Percentiles rank a stretch among this genome's conserved stretches.
These are phyloP conservation scores for Hapsidospora chrysogenum DNA, from an alignment of 495 filamentous ascomycete genomes.

Conservation along the genomic window DNA sequence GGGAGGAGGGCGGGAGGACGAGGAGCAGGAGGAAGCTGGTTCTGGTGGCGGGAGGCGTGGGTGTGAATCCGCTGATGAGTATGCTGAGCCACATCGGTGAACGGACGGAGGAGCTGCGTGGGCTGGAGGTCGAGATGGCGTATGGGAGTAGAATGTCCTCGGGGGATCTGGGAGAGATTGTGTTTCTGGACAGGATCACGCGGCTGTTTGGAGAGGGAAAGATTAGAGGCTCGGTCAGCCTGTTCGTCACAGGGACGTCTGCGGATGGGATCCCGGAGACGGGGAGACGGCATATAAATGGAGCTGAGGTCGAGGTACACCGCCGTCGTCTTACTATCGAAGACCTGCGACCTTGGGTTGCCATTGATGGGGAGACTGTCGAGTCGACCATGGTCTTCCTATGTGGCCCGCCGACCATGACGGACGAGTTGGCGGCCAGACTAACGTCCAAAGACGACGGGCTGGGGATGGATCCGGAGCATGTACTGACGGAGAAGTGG, in stretches of 20 bases:
- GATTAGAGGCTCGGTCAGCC: conserved; percentile 12
- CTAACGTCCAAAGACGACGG: too few species aligned
- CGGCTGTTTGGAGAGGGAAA: conserved; percentile 12
- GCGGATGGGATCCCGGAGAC: too few species aligned
- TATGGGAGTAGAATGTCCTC: conserved; percentile 22
- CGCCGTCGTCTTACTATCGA: neutral
- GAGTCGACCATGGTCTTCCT: conserved; percentile 49
- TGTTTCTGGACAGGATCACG: conserved; percentile 28
- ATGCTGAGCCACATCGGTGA: conserved; percentile 24
- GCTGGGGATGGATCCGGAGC: conserved; percentile 35
- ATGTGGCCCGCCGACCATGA: conserved; percentile 68
- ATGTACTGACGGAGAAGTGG: conserved; percentile 75
- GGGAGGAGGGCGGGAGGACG: conserved; percentile 16
- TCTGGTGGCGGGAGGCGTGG: conserved; percentile 70
- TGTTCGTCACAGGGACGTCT: conserved; percentile 20
- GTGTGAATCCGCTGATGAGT: conserved; percentile 51
- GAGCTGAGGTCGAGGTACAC: conserved; percentile 3
- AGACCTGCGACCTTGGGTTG: too few species aligned
- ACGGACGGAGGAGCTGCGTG: too few species aligned
- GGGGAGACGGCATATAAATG: neutral
- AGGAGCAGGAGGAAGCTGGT: conserved; percentile 36
- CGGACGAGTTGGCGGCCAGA: conserved; percentile 52
- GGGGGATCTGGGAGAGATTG: conserved; percentile 9
- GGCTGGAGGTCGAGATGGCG: conserved; percentile 17
- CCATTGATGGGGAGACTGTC: too few species aligned